Evolutionary conservation across 1,284 basidiomycete genomes (phyloP).

Genomic region (Microbotryum silenes-acaulis): DNA sequence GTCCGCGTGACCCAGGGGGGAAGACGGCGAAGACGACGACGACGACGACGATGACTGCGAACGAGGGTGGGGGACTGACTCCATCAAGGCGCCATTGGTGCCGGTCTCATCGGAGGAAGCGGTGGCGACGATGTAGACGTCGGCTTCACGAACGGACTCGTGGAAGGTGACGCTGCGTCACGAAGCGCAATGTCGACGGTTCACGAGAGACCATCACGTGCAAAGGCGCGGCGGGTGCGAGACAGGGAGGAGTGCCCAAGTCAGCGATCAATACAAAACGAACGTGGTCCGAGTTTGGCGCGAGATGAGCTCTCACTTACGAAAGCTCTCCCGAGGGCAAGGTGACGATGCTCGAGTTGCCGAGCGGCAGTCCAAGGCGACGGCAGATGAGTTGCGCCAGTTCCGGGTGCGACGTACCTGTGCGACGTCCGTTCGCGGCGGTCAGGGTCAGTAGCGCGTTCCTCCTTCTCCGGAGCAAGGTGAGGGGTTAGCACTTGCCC

Average conservation of each 20-base stretch:
- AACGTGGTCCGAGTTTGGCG: slow-evolving; percentile 8
- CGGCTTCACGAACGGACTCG: slow-evolving; percentile 94
- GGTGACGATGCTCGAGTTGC: slow-evolving; percentile 15
- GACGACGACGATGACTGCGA: slow-evolving; percentile 12
- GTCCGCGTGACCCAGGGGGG: slow-evolving; percentile 42
- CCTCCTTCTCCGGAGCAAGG: background rate
- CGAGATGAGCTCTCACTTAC: slow-evolving; percentile 20
- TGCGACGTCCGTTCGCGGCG: background rate
- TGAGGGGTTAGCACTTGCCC: slow-evolving; percentile 1
- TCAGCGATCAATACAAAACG: background rate
- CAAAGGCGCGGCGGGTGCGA: slow-evolving; percentile 57
- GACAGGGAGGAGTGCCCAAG: slow-evolving; percentile 61
- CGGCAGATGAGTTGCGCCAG: slow-evolving; percentile 88
- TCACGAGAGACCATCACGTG: slow-evolving; percentile 32
- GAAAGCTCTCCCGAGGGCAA: slow-evolving; percentile 25
- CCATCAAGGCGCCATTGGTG: slow-evolving; percentile 37
- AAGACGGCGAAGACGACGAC: slow-evolving; percentile 26
- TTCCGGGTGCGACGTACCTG: slow-evolving; percentile 64
- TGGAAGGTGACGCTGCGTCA: slow-evolving; percentile 70
- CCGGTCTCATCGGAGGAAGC: slow-evolving; percentile 31
- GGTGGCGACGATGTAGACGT: slow-evolving; percentile 94
- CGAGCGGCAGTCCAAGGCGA: slow-evolving; percentile 52
- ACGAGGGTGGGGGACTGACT: slow-evolving; percentile 33
- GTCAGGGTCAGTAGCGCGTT: too few species aligned
- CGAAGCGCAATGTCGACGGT: slow-evolving; percentile 62